Evolutionary conservation across 805 yeast genomes (phyloP), one percentile per base, ranked within the genome.

Genomic region (Jamesozyma rosinii): DNA sequence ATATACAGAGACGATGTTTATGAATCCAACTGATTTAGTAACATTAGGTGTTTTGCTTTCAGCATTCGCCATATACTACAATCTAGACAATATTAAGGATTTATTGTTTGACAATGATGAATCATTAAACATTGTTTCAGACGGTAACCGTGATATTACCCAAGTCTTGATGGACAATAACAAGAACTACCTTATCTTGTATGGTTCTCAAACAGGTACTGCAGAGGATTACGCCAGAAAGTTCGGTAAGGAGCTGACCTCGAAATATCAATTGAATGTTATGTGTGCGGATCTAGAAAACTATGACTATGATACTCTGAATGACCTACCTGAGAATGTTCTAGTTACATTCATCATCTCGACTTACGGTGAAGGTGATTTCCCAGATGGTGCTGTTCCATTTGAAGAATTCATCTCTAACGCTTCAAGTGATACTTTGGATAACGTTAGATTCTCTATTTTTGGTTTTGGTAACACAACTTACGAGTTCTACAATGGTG

Each of bases 341-440:
- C 66, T 76, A n/a, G 79, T 79, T 18, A 78, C 87, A 48, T 81
- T 90, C 57, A 72, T 90, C 58, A 71, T 88, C 67, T 92, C 97
- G 27, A 87, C 96, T 10, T 92, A 92, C 56, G 98, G 98, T 54
- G 98, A 90, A 67, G 98, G 98, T 59, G 98, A 90, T 63, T 95
- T 95, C 53, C 90, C 98, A 13, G 98, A 90, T 63, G 85, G 86
- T 54, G 92, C 97, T n/a, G 75, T 76, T 35, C 79, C 77, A 32
- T 86, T 92, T 61, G 79, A 77, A 58, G 83, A 81, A 45, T 78
- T 68, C 58, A 73, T 89, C 55, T 76, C 73, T 40, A 80, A 76
- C 22, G 75, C 75, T 20, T 74, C 68, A 35, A 76, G 73, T 46
- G 59, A 66, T 27, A 21, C 46, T 14, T 69, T 89, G 53, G 58